Evolutionary conservation across 2,329 filamentous ascomycete species (phyloP).

Genomic region (Neopestalotiopsis sp.): DNA sequence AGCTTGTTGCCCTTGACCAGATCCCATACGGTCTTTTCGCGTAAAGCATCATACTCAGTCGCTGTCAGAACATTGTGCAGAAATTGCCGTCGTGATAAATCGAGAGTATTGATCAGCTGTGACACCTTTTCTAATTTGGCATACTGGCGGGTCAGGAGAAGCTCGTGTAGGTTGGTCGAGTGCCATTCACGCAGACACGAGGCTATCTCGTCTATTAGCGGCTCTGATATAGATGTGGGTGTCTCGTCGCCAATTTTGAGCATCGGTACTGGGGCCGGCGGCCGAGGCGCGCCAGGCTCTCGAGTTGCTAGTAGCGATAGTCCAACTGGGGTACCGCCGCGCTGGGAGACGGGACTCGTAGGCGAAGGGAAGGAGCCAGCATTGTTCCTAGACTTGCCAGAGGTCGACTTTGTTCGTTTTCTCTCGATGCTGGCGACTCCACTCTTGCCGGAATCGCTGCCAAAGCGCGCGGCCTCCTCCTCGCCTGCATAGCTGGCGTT

Average conservation of each 20-base stretch:
- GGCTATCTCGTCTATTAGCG: slow-evolving; percentile 95
- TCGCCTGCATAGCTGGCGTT: slow-evolving; percentile 38
- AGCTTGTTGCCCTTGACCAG: slow-evolving; percentile 93
- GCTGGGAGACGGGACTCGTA: background rate
- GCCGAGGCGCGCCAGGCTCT: slow-evolving; percentile 74
- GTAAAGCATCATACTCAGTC: slow-evolving; percentile 79
- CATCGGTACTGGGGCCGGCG: slow-evolving; percentile 93
- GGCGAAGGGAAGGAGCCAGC: slow-evolving; percentile 3
- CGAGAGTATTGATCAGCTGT: slow-evolving; percentile 79
- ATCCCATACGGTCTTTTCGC: slow-evolving; percentile 95
- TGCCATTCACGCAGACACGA: slow-evolving; percentile 98
- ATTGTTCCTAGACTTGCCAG: background rate
- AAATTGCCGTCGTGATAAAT: slow-evolving; percentile 85
- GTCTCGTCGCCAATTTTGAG: slow-evolving; percentile 98
- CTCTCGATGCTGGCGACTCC: slow-evolving; percentile 50
- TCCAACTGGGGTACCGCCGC: background rate
- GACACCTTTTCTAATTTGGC: slow-evolving; percentile 80
- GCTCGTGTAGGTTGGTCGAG: slow-evolving; percentile 92
- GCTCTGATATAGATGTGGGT: slow-evolving; percentile 85
- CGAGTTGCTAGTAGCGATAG: slow-evolving; percentile 53
- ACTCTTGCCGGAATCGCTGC: slow-evolving; percentile 61
- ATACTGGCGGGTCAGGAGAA: slow-evolving; percentile 85
- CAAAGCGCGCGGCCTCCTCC: slow-evolving; percentile 39
- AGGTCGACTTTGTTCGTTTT: slow-evolving; percentile 36
- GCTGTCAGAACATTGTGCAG: slow-evolving; percentile 92